phyloP scores from a whole-genome alignment of 352 stramenopile genomes.

The Pelagophyceae sp. region DNA sequence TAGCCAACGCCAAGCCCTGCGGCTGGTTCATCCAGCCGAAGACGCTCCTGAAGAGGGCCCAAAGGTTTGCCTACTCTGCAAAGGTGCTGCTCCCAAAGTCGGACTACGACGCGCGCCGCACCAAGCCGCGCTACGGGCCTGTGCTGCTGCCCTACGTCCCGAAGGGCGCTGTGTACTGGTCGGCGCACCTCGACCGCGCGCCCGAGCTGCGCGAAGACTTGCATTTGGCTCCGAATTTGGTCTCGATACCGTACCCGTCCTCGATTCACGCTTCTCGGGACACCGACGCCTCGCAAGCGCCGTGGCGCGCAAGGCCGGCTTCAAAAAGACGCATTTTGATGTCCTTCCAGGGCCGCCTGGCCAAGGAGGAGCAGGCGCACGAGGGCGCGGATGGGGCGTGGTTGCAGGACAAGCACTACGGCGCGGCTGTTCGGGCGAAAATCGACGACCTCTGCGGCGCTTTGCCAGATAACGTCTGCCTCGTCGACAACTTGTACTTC shows the following conservation, averaged over 20 bases:
- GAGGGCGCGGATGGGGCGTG: background rate
- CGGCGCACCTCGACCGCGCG: background rate
- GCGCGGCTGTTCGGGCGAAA: background rate
- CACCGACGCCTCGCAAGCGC: background rate
- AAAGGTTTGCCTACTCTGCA: conserved; percentile 1
- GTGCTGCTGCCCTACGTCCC: background rate
- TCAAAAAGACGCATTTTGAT: background rate
- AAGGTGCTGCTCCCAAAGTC: conserved; percentile 6
- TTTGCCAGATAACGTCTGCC: background rate
- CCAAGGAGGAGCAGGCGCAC: background rate
- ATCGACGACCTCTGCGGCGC: background rate
- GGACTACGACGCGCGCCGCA: background rate
- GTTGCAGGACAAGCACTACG: conserved; percentile 11
- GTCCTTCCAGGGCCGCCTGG: background rate
- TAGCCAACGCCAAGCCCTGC: background rate
- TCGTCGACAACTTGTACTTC: background rate
- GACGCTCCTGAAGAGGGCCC: background rate
- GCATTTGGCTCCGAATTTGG: background rate
- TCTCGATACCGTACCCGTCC: background rate
- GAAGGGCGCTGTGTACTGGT: background rate
- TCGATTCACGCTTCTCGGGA: background rate
- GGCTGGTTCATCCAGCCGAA: background rate
- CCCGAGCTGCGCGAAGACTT: background rate
- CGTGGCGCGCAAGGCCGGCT: background rate
- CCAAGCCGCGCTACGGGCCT: conserved; percentile 8